Conservation (phyloP, 2,329 filamentous ascomycete genomes). For the Sordariomycetes sp. region DNA sequence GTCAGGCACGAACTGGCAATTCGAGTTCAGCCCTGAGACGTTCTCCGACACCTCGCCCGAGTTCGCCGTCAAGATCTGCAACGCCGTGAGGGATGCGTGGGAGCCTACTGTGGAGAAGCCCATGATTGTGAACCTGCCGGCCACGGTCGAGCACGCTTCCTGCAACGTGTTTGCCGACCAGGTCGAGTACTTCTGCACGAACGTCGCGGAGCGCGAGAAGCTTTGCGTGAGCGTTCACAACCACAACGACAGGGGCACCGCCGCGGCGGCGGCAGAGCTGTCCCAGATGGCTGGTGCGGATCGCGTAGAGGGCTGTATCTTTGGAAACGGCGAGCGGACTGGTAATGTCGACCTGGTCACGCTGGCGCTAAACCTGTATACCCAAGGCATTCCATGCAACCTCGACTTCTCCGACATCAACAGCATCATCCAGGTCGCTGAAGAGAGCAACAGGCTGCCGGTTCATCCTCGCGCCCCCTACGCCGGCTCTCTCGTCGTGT, state of each 20-base stretch:
- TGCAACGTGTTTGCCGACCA: conserved; percentile 95
- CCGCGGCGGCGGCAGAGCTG: conserved; percentile 80
- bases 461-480: conserved; percentile 86
- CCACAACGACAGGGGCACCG: conserved; percentile 90
- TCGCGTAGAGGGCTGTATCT: conserved; percentile 69
- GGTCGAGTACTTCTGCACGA: conserved; percentile 87
- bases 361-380: conserved; percentile 87
- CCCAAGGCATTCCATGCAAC: conserved; percentile 75
- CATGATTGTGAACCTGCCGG: conserved; percentile 95
- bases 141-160: conserved; percentile 78
- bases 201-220: conserved; percentile 79
- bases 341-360: conserved; percentile 95
- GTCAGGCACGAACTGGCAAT: conserved; percentile 58
- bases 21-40: conserved; percentile 77
- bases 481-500: conserved; percentile 83
- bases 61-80: conserved; percentile 74
- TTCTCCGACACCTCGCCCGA: conserved; percentile 88
- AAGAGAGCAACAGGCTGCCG: conserved; percentile 90
- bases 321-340: conserved; percentile 76
- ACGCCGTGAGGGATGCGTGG: conserved; percentile 93
- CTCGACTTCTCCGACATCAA: conserved; percentile 90
- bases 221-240: conserved; percentile 84
- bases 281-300: conserved; percentile 96
- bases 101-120: conserved; percentile 67
- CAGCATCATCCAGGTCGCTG: conserved; percentile 77